Conservation (phyloP, 139 green algal species). For the Coelastrella sp. region DNA sequence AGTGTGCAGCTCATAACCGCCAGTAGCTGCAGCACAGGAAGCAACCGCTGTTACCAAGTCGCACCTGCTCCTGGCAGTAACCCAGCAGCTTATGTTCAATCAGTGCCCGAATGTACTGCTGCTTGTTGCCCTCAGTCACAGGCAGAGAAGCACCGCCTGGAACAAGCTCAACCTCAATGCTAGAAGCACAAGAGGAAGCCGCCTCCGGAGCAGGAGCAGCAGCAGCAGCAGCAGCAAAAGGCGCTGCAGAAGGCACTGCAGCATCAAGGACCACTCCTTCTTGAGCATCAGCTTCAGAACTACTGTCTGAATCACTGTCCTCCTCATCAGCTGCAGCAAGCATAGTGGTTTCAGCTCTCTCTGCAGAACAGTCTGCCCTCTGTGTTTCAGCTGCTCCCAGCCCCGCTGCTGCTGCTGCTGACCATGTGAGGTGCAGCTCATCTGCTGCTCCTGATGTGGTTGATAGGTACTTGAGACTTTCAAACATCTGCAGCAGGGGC, state of each 20-base stretch:
- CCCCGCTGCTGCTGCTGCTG: conserved; percentile 2
- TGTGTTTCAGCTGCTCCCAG: too few relatives aligned
- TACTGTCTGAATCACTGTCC: too few relatives aligned
- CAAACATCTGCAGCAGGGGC: neutral
- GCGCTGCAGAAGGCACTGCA: neutral
- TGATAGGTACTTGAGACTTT: neutral
- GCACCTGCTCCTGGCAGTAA: neutral
- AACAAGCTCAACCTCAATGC: neutral
- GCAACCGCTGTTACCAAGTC: neutral
- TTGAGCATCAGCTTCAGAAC: too few relatives aligned
- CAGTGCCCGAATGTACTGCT: neutral
- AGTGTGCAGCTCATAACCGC: too few relatives aligned
- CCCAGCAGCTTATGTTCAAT: neutral
- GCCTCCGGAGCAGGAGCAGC: neutral
- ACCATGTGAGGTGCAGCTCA: neutral
- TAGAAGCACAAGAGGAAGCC: neutral
- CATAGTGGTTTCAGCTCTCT: too few relatives aligned
- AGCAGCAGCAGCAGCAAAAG: neutral
- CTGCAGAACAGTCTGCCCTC: too few relatives aligned
- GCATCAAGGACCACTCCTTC: neutral
- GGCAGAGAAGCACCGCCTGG: neutral
- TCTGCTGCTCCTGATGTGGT: neutral
- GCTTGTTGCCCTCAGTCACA: neutral
- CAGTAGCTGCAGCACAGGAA: neutral
- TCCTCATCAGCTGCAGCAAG: too few relatives aligned